Evolutionary conservation across 208 protist species (phyloP).

Genomic region (Acanthamoeba royreba): DNA sequence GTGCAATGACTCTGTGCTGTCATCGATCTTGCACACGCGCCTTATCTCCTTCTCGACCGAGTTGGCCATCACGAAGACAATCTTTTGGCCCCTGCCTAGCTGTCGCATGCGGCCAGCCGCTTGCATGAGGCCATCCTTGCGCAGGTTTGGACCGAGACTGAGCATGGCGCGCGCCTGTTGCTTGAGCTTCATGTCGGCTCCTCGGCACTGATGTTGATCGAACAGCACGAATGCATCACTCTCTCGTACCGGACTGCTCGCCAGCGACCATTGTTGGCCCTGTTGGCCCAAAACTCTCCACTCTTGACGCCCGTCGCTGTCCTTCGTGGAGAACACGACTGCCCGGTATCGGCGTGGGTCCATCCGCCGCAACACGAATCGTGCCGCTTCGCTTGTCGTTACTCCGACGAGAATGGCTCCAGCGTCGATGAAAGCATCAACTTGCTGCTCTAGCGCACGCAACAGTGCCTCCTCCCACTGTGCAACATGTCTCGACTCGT

Average conservation of each 20-base stretch:
- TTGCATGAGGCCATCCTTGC: conserved; percentile 61
- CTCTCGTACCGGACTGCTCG: neutral
- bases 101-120: conserved; percentile 46
- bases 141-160: neutral
- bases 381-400: neutral
- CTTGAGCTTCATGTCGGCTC: conserved; percentile 46
- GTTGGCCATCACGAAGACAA: neutral
- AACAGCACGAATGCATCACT: conserved; percentile 45
- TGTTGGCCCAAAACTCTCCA: neutral
- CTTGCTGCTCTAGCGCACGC: neutral
- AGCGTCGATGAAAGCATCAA: conserved; percentile 50
- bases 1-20: neutral
- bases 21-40: neutral
- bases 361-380: neutral
- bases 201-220: conserved; percentile 55
- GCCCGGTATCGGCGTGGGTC: too few relatives aligned
- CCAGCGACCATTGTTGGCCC: neutral
- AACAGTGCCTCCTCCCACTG: neutral
- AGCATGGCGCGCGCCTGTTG: conserved; percentile 21
- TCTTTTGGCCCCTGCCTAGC: conserved; percentile 21
- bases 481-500: too few relatives aligned
- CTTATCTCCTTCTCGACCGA: neutral
- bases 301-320: neutral
- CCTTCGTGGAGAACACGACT: neutral
- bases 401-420: conserved; percentile 50